Base-by-base conservation (phyloP, 2,329 filamentous ascomycete genomes). In the Orbilia brochopaga region DNA sequence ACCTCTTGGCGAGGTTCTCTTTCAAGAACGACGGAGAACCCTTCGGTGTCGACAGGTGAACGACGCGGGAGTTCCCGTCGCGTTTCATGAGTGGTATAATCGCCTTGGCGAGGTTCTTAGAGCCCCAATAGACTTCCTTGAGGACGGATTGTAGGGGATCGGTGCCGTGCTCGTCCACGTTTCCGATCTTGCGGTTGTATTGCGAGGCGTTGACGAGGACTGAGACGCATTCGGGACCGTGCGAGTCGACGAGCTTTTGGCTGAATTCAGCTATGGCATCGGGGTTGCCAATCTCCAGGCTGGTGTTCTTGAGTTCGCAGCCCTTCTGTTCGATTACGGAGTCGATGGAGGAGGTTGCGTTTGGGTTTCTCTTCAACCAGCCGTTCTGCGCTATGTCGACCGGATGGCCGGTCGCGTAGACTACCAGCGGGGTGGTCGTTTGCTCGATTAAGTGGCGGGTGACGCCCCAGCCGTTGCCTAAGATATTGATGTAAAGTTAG, bases 61-160 rank as follows among this genome's bases (percentile, higher is more conserved):
- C 79, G 21, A 80, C 79, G 30, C 79, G 76, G 24, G 77, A 77
- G n/a, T 69, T 75, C n/a, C 58, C 65, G 48, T 56, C 37, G 10
- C 40, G 52, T 13, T 53, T 58, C 23, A 69, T 63, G 1, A 63
- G 54, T 17, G 58, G 58, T 3, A 62, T 32, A 1, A 69, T 21
- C 17, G 46, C 15, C 2, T 40, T 30, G 6, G 58, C 53, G 13
- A 63, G 2, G 24, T 54, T 24, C 21, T 78, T 60, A 5, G 77
- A 79, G 35, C 79, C 79, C 50, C 75, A 66, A 60, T 78, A 80
- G 59, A 79, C 80, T 35, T 78, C 76, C 55, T 78, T 77, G 5
- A 80, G 65, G 48, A 78, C 17, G 50, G 23, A 46, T 42, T 44
- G 2, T 52, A 8, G 19, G 17, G 77, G 74, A 32, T 79, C 79